Evolutionary conservation across 2,329 filamentous ascomycete genomes (phyloP).

Genomic region (Trichoderma sp.): DNA sequence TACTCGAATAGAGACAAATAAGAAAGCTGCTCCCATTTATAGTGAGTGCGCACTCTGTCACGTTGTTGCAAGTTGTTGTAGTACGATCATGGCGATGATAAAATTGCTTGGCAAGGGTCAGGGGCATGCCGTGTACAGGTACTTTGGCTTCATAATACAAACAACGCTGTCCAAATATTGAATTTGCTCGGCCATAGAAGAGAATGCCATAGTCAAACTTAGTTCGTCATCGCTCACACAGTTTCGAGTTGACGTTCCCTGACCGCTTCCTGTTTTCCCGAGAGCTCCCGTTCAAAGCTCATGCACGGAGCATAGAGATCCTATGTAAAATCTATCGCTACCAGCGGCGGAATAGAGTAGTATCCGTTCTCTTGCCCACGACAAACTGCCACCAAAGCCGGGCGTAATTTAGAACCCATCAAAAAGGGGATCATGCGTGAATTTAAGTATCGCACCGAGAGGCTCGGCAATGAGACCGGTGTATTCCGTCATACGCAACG

Average conservation of each 20-base stretch:
- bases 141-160: background rate
- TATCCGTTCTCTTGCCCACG: background rate
- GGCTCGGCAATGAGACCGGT: background rate
- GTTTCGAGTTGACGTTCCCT: background rate
- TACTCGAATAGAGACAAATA: background rate
- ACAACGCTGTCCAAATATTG: background rate
- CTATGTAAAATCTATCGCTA: background rate
- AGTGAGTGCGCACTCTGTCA: background rate
- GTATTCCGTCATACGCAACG: background rate
- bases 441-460: background rate
- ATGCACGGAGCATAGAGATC: background rate
- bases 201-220: background rate
- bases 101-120: background rate
- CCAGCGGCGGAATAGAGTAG: background rate
- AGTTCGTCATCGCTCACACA: background rate
- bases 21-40: background rate
- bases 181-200: background rate
- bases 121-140: background rate
- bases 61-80: background rate
- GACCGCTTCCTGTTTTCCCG: background rate
- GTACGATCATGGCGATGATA: background rate
- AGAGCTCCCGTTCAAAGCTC: background rate
- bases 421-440: background rate
- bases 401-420: background rate
- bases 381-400: background rate